These are phyloP conservation scores for Cyclotella kingstonii DNA, from an alignment of 108 stramenopile genomes.

Conservation along the genomic window DNA sequence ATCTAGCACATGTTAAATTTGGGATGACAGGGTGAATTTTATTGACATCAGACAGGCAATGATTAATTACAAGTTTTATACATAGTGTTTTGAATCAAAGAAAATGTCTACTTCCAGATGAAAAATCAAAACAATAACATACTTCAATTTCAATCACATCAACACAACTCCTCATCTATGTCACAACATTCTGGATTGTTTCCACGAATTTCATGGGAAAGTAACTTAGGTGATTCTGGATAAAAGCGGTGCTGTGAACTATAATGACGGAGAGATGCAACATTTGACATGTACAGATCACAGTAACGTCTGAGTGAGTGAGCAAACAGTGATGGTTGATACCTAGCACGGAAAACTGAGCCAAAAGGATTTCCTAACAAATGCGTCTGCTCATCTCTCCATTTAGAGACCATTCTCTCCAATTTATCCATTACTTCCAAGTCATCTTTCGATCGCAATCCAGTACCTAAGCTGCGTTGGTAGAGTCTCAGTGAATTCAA, in stretches of 20 bases:
- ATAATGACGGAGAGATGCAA: conserved; percentile 69
- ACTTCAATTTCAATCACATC: no score
- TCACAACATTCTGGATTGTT: conserved; percentile 54
- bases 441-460: conserved; percentile 56
- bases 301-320: conserved; percentile 45
- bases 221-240: conserved; percentile 69
- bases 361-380: conserved; percentile 86
- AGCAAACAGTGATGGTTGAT: conserved; percentile 64
- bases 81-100: no score
- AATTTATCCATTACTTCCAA: conserved; percentile 59
- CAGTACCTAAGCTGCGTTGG: conserved; percentile 63
- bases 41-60: no score
- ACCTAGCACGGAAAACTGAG: conserved; percentile 80
- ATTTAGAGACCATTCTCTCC: conserved; percentile 70
- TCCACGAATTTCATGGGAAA: conserved; percentile 73
- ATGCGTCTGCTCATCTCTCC: conserved; percentile 74
- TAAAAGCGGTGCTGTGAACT: conserved; percentile 86
- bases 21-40: no score
- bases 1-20: no score
- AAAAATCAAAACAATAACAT: no score
- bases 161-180: conserved; percentile 21
- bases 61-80: no score
- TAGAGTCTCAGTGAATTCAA: conserved; percentile 60
- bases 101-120: no score
- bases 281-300: conserved; percentile 54